Conservation (phyloP, 495 filamentous ascomycete species). For the Penicillium turbatum region DNA sequence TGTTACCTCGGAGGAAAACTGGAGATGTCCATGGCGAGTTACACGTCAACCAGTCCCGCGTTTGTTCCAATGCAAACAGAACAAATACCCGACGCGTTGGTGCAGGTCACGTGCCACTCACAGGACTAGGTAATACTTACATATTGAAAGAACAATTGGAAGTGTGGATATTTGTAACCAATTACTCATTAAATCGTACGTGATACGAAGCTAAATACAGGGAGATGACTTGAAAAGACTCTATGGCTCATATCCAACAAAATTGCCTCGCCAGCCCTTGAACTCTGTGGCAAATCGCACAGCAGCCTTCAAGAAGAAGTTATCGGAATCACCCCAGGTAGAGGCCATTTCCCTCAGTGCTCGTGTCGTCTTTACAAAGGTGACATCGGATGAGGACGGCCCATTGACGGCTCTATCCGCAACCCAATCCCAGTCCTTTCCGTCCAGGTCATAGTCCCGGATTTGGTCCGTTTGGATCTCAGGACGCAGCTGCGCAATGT, state of each 20-base stretch:
- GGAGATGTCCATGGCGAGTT: background rate
- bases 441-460: slow-evolving; percentile 52
- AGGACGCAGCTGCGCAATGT: slow-evolving; percentile 69
- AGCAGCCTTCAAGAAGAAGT: slow-evolving; percentile 73
- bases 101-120: too few relatives aligned
- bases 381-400: slow-evolving; percentile 62
- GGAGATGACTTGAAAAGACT: background rate
- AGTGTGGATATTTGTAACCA: background rate
- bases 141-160: too few relatives aligned
- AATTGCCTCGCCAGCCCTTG: slow-evolving; percentile 62
- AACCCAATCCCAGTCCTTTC: slow-evolving; percentile 72
- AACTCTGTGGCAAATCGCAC: slow-evolving; percentile 78
- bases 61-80: background rate
- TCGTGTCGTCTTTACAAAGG: slow-evolving; percentile 78
- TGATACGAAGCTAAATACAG: background rate
- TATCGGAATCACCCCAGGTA: slow-evolving; percentile 80
- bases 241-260: slow-evolving; percentile 29
- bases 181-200: background rate
- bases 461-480: slow-evolving; percentile 62
- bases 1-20: background rate
- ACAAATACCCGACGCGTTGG: background rate
- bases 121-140: too few relatives aligned
- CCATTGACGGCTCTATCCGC: slow-evolving; percentile 63
- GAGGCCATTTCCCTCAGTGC: slow-evolving; percentile 67
- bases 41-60: too few relatives aligned